Conservation (phyloP, 2,329 filamentous ascomycete genomes). For the Hypomyces rosellus region DNA sequence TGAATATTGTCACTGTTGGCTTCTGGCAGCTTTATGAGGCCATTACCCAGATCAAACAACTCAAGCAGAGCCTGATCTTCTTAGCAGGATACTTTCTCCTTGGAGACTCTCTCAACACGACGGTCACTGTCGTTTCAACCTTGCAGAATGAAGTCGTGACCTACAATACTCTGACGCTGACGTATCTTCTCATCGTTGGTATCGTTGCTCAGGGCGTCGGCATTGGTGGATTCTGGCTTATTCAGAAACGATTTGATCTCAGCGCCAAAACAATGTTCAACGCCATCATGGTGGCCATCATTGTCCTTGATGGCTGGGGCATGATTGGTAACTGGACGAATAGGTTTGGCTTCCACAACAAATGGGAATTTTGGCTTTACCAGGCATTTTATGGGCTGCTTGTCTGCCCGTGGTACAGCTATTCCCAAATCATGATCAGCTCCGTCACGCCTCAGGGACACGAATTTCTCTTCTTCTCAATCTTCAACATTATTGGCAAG, state of each 20-base stretch:
- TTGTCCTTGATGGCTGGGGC: slow-evolving; percentile 49
- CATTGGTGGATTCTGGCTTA: slow-evolving; percentile 55
- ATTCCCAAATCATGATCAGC: slow-evolving; percentile 64
- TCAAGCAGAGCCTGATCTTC: slow-evolving; percentile 61
- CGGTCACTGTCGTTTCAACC: slow-evolving; percentile 60
- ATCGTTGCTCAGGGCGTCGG: slow-evolving; percentile 57
- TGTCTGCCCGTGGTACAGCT: slow-evolving; percentile 65
- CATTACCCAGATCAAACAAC: slow-evolving; percentile 51
- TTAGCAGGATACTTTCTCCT: slow-evolving; percentile 62
- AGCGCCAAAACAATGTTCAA: slow-evolving; percentile 66
- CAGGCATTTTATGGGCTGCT: slow-evolving; percentile 57
- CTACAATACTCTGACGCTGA: slow-evolving; percentile 59
- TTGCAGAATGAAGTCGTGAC: slow-evolving; percentile 59
- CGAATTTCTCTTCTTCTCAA: slow-evolving; percentile 63
- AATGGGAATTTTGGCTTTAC: slow-evolving; percentile 41
- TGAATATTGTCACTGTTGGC: slow-evolving; percentile 50
- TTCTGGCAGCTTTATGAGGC: slow-evolving; percentile 57
- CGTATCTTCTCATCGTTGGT: slow-evolving; percentile 60
- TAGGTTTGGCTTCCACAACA: slow-evolving; percentile 38
- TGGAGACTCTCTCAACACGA: slow-evolving; percentile 65
- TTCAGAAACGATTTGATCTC: slow-evolving; percentile 54
- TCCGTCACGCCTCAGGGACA: slow-evolving; percentile 63
- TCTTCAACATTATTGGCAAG: slow-evolving; percentile 65
- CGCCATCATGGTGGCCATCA: slow-evolving; percentile 53
- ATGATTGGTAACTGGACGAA: slow-evolving; percentile 42